phyloP scores from a whole-genome alignment of 2,329 filamentous ascomycete species.

The Stemphylium lycopersici region DNA sequence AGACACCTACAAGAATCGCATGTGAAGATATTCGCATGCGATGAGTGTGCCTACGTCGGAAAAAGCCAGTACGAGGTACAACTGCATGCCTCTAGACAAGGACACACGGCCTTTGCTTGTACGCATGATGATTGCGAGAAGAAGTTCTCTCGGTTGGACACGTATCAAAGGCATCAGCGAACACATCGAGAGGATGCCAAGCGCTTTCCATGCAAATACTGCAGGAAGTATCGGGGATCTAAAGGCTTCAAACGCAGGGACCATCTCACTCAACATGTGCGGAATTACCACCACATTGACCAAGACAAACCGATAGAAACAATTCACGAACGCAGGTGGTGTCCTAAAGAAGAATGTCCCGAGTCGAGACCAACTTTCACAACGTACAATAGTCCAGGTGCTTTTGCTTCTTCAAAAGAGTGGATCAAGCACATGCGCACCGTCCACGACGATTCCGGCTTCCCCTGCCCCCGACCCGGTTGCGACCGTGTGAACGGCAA shows the following conservation, averaged over 20 bases:
- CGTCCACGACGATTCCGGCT: background rate
- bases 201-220: slow-evolving; percentile 3
- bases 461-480: background rate
- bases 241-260: slow-evolving; percentile 1
- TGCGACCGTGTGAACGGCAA: slow-evolving; percentile 1
- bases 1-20: background rate
- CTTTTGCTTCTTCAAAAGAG: accelerated
- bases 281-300: slow-evolving; percentile 3
- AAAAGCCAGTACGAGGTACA: accelerated
- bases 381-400: accelerated
- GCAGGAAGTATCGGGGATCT: slow-evolving; percentile 1
- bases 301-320: background rate
- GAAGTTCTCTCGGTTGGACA: background rate
- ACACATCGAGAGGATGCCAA: background rate
- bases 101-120: background rate
- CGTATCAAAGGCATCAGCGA: background rate
- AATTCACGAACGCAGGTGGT: accelerated
- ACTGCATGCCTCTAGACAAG: accelerated
- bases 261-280: slow-evolving; percentile 1
- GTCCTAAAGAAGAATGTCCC: background rate
- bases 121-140: background rate
- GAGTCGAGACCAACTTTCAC: no score
- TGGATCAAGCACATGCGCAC: background rate
- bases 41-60: background rate
- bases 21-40: background rate